phyloP scores from a whole-genome alignment of 495 filamentous ascomycete genomes.

The Annulohypoxylon nitens region DNA sequence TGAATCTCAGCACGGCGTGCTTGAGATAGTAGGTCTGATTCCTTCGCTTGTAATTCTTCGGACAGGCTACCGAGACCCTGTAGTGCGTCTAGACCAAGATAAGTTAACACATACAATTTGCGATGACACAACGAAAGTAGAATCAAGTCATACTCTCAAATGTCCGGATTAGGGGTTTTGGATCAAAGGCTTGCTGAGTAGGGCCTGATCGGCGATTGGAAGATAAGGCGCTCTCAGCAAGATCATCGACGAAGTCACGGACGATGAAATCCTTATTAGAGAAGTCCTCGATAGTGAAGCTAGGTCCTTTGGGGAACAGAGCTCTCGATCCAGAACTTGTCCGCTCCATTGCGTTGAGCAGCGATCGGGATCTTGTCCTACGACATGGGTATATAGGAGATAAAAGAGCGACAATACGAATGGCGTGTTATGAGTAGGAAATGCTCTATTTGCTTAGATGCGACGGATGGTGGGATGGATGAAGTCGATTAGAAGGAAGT shows the following conservation, averaged over 20 bases:
- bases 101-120: constrained; percentile 39
- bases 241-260: constrained; percentile 93
- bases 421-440: constrained; percentile 16
- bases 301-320: constrained; percentile 81
- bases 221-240: constrained; percentile 86
- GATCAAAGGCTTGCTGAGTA: constrained; percentile 85
- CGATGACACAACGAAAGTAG: background rate
- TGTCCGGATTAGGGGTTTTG: constrained; percentile 94
- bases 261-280: constrained; percentile 95
- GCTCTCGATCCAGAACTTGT: constrained; percentile 65
- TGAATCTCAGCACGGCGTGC: constrained; percentile 93
- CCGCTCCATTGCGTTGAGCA: constrained; percentile 58
- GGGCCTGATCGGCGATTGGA: constrained; percentile 78
- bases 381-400: constrained; percentile 23
- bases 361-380: background rate
- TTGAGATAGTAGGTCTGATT: constrained; percentile 89
- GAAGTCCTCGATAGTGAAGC: constrained; percentile 89
- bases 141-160: constrained; percentile 77
- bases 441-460: constrained; percentile 18
- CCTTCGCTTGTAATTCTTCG: constrained; percentile 84
- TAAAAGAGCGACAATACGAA: background rate
- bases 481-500: constrained; percentile 12
- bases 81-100: constrained; percentile 67
- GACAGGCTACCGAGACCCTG: constrained; percentile 82
- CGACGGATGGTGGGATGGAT: constrained; percentile 13